Evolutionary conservation across 176 grass and related monocot genomes (phyloP).

Genomic region (maize (Zea mays)): Zm-B73-REFERENCE-NAM-5.0 NC_050100.1:223443001-223443500

Average conservation of each 20-base stretch:
- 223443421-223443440: slow-evolving; percentile 32
- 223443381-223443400: slow-evolving; percentile 35
- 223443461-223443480: neutral
- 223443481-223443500: neutral
- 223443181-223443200: slow-evolving; percentile 31
- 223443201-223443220: slow-evolving; percentile 69
- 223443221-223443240: neutral
- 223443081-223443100: slow-evolving; percentile 4
- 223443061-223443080: slow-evolving; percentile 34
- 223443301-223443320: neutral
- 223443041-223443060: slow-evolving; percentile 95
- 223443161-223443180: slow-evolving; percentile 27
- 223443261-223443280: neutral
- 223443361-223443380: slow-evolving; percentile 19
- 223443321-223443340: neutral
- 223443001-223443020: slow-evolving; percentile 29
- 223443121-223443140: slow-evolving; percentile 75
- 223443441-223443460: neutral
- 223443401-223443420: slow-evolving; percentile 31
- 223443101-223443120: slow-evolving; percentile 57
- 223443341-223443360: slow-evolving; percentile 37
- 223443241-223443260: slow-evolving; percentile 16
- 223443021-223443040: slow-evolving; percentile 68
- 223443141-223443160: slow-evolving; percentile 53
- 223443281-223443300: neutral